Percentiles rank a stretch among this genome's conserved stretches.
phyloP scores from a whole-genome alignment of 1,284 basidiomycete species.

The Microbotryum intermedium region DNA sequence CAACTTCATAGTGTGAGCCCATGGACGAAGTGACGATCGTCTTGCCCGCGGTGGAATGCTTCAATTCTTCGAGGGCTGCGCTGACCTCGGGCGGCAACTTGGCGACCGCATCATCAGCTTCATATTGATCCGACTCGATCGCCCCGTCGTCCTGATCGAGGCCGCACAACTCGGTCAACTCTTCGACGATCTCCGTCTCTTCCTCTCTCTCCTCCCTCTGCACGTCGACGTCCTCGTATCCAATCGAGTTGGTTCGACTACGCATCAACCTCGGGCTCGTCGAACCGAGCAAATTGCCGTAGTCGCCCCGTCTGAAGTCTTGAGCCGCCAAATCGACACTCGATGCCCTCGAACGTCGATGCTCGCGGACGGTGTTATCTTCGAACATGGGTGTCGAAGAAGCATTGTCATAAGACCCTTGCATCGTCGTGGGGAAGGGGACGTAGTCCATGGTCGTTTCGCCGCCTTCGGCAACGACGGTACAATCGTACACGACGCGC shows the following conservation, averaged over 20 bases:
- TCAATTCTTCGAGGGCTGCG: background rate
- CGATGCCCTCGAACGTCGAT: background rate
- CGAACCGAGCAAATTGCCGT: too few relatives aligned
- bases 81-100: conserved; percentile 22
- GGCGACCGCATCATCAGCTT: conserved; percentile 24
- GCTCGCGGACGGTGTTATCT: too few relatives aligned
- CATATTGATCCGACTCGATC: conserved; percentile 29
- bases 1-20: conserved; percentile 41
- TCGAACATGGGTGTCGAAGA: too few relatives aligned
- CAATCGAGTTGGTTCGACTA: too few relatives aligned
- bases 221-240: conserved; percentile 12
- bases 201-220: conserved; percentile 9
- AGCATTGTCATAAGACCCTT: too few relatives aligned
- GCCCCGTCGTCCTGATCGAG: conserved; percentile 32
- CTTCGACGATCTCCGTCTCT: conserved; percentile 29
- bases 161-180: conserved; percentile 27
- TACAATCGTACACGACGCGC: conserved; percentile 45
- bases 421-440: background rate
- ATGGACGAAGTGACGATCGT: conserved; percentile 3
- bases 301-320: too few relatives aligned
- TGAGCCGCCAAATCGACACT: background rate
- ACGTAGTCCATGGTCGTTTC: background rate
- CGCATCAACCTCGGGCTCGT: too few relatives aligned
- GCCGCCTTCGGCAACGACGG: conserved; percentile 39
- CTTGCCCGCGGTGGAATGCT: conserved; percentile 13